These are phyloP conservation scores for Pseudopithomyces maydicus DNA, from an alignment of 2,329 filamentous ascomycete species.

Conservation along the genomic window DNA sequence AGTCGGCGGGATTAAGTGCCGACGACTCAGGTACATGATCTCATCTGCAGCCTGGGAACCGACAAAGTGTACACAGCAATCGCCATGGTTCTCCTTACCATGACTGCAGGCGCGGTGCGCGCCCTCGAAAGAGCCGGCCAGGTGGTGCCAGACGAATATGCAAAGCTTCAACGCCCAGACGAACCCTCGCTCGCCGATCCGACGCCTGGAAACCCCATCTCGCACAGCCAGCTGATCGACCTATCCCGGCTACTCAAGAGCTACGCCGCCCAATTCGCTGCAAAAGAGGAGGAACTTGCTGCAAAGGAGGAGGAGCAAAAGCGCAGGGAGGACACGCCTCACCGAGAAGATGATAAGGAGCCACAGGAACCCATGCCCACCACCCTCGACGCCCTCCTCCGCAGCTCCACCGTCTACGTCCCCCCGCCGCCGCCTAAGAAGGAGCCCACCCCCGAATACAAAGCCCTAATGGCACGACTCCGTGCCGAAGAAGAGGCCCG, in stretches of 20 bases:
- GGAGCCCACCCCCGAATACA: conserved; percentile 76
- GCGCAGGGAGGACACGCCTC: conserved; percentile 2
- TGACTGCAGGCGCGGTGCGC: conserved; percentile 71
- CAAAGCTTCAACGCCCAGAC: conserved; percentile 28
- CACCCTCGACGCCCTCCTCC: conserved; percentile 72
- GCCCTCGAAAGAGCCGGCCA: conserved; percentile 54
- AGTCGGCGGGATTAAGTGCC: not conserved
- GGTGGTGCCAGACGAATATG: conserved; percentile 22
- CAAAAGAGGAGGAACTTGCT: not conserved
- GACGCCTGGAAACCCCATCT: conserved; percentile 68
- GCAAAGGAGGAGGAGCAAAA: not conserved
- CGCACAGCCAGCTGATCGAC: conserved; percentile 70
- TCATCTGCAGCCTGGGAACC: not conserved
- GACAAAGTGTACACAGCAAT: not conserved
- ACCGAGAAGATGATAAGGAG: not conserved
- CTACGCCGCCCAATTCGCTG: conserved; percentile 13
- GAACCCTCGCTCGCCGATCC: conserved; percentile 60
- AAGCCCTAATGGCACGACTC: conserved; percentile 83
- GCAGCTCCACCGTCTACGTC: conserved; percentile 72
- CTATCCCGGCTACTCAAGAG: conserved; percentile 61
- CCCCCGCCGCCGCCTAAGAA: conserved; percentile 78
- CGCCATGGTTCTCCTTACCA: conserved; percentile 77
- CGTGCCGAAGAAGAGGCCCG: conserved; percentile 81
- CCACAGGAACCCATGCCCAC: not conserved
- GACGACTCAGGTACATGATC: not conserved